These are phyloP conservation scores for Hypoxylon sp. DNA, from an alignment of 2,329 filamentous ascomycete species.

Conservation along the genomic window DNA sequence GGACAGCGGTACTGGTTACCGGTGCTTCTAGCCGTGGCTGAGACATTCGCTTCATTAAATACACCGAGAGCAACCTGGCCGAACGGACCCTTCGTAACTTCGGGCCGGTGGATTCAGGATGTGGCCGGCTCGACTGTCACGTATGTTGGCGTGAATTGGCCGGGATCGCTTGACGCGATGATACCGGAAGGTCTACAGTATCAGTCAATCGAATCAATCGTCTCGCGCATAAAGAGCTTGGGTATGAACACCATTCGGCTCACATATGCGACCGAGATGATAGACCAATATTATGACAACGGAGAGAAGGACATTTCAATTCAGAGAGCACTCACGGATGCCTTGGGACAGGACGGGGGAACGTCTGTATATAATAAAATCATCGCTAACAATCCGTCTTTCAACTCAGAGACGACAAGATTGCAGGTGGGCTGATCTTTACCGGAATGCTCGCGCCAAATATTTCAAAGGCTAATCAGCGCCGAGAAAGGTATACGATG, in stretches of 20 bases:
- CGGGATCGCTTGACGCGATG: conserved; percentile 72
- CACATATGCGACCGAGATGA: conserved; percentile 75
- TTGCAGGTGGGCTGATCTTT: conserved; percentile 58
- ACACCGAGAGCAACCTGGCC: conserved; percentile 55
- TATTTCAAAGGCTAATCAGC: conserved; percentile 9
- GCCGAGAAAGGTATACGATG: conserved; percentile 68
- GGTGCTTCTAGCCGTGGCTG: conserved; percentile 23
- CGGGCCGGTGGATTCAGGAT: conserved; percentile 62
- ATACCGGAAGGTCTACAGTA: conserved; percentile 76
- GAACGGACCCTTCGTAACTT: conserved; percentile 60
- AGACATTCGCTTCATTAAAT: conserved; percentile 32
- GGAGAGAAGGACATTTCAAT: conserved; percentile 63
- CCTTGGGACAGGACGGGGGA: conserved; percentile 67
- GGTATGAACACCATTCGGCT: conserved; percentile 76
- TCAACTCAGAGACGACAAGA: conserved; percentile 68
- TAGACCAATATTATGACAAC: conserved; percentile 70
- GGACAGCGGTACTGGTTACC: conserved; percentile 30
- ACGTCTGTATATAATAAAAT: conserved; percentile 65
- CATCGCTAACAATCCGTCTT: conserved; percentile 69
- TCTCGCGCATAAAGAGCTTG: conserved; percentile 69
- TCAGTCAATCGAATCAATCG: conserved; percentile 69
- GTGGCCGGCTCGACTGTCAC: conserved; percentile 61
- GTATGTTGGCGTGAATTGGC: conserved; percentile 74
- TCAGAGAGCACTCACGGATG: conserved; percentile 61
- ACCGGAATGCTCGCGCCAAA: background rate